Evolutionary conservation across 441 rosid genomes (phyloP).

Genomic region (Populus trichocarpa): DNA sequence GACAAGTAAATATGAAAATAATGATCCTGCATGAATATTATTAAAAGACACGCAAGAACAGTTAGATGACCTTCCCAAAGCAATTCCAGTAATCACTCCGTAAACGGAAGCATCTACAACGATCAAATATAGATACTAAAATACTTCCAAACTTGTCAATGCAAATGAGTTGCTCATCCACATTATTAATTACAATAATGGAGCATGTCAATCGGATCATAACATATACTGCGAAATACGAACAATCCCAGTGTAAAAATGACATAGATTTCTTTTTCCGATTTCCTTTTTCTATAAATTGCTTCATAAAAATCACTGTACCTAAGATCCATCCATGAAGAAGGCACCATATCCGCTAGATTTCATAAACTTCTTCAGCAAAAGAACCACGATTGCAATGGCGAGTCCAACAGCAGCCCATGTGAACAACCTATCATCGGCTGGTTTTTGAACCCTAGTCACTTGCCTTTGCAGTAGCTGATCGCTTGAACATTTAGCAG

Average conservation of each 20-base stretch:
- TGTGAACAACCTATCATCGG: conserved; percentile 76
- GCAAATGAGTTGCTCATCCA: conserved; percentile 3
- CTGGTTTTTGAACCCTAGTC: conserved; percentile 49
- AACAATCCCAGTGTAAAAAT: conserved; percentile 11
- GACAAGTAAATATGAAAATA: neutral
- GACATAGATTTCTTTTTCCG: neutral
- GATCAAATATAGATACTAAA: neutral
- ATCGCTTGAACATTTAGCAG: conserved; percentile 20
- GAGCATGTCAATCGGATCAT: neutral
- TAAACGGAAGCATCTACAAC: neutral
- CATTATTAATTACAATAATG: conserved; percentile 28
- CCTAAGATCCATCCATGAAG: conserved; percentile 77
- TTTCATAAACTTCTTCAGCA: conserved; percentile 81
- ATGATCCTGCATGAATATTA: neutral
- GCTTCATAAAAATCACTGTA: neutral
- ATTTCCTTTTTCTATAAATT: neutral
- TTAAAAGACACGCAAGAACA: neutral
- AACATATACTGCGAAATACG: neutral
- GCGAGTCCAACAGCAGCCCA: conserved; percentile 87
- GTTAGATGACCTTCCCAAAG: neutral
- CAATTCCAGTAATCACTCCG: neutral
- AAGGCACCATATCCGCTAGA: conserved; percentile 70
- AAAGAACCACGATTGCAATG: conserved; percentile 76
- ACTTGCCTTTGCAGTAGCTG: conserved; percentile 31
- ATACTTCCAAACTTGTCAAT: neutral